These are phyloP conservation scores for Parietichytrium sp. DNA, from an alignment of 108 stramenopile species.

Conservation along the genomic window DNA sequence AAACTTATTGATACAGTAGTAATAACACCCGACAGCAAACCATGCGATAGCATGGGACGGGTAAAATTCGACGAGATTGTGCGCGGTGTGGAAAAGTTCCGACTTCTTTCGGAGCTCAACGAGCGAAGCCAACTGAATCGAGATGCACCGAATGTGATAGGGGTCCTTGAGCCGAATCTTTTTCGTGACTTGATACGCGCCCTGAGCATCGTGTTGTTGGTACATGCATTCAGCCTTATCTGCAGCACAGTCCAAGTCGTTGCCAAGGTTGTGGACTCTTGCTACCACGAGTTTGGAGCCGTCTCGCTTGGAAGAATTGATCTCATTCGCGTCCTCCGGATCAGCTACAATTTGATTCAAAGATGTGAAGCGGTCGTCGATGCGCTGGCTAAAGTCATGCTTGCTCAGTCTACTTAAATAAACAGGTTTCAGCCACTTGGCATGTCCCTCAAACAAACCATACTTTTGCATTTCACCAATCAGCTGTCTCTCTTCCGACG, in stretches of 20 bases:
- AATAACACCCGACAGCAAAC: constrained; percentile 93
- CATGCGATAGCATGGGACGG: constrained; percentile 78
- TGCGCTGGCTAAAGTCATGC: constrained; percentile 22
- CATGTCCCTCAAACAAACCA: neutral
- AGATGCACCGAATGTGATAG: constrained; percentile 58
- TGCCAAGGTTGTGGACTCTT: neutral
- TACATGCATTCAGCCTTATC: constrained; percentile 3
- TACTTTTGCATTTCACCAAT: neutral
- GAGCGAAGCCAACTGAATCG: constrained; percentile 73
- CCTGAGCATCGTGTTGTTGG: constrained; percentile 12
- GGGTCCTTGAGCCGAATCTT: constrained; percentile 61
- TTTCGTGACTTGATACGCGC: constrained; percentile 1
- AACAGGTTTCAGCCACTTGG: neutral
- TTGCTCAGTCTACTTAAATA: constrained; percentile 23
- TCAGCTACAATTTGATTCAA: neutral
- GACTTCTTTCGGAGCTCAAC: constrained; percentile 75
- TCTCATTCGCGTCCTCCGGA: too few species aligned
- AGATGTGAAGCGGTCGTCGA: constrained; percentile 14
- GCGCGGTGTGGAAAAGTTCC: constrained; percentile 81
- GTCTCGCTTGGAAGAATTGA: neutral
- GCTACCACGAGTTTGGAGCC: neutral
- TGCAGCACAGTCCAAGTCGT: constrained; percentile 26
- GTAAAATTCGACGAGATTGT: constrained; percentile 82
- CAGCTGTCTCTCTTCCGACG: constrained; percentile 28
- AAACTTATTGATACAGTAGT: constrained; percentile 75